Evolutionary conservation across 345 rosid species (phyloP).

Genomic region (Carallia brachiata): DNA sequence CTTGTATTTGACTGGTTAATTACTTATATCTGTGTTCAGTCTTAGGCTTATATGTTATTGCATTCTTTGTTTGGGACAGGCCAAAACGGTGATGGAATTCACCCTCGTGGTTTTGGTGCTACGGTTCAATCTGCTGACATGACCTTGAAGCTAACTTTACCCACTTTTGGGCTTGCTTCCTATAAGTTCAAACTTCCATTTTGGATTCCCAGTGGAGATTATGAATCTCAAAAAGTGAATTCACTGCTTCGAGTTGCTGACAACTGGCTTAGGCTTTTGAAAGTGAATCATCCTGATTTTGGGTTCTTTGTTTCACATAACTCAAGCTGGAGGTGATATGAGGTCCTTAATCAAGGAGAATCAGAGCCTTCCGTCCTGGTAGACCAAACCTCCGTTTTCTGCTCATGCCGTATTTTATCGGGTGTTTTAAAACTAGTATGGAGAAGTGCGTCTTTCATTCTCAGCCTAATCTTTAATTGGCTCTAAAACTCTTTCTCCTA

Average conservation of each 20-base stretch:
- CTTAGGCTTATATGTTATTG: not conserved
- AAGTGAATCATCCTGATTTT: constrained; percentile 77
- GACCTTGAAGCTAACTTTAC: constrained; percentile 50
- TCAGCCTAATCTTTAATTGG: not conserved
- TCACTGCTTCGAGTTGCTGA: constrained; percentile 63
- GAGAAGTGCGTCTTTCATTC: not conserved
- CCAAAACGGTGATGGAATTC: constrained; percentile 26
- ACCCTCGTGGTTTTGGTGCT: constrained; percentile 22
- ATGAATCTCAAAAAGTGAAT: constrained; percentile 50
- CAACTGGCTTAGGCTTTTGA: constrained; percentile 64
- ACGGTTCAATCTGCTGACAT: constrained; percentile 30
- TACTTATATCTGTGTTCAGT: not conserved
- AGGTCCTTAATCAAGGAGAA: constrained; percentile 5
- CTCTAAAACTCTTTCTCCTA: not conserved
- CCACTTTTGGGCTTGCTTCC: constrained; percentile 76
- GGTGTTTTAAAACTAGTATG: not conserved
- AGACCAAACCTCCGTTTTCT: constrained; percentile 6
- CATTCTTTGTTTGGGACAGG: constrained; percentile 32
- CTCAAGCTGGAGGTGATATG: constrained; percentile 21
- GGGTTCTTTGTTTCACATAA: constrained; percentile 61
- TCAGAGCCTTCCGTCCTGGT: constrained; percentile 18
- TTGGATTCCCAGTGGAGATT: constrained; percentile 60
- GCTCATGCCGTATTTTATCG: constrained; percentile 2
- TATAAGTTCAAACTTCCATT: constrained; percentile 72
- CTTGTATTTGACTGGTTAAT: not conserved